A percentile compares a stretch with the other conserved stretches of the same genome.
Conservation (phyloP, 106 monocot genomes). For the Apostasia ramifera region DNA sequence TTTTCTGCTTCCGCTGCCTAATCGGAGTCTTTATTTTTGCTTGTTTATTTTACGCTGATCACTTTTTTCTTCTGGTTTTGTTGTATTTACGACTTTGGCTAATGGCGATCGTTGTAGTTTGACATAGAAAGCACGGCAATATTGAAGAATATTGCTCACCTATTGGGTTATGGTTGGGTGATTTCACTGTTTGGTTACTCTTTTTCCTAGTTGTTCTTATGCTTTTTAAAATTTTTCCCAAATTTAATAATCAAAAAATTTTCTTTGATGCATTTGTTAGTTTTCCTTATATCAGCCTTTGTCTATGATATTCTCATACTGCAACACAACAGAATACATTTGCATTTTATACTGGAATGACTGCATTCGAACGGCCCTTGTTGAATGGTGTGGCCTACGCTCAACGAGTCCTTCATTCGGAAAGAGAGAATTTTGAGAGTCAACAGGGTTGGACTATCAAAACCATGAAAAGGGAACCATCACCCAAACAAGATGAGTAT, state of each 20-base stretch:
- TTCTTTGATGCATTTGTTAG: background rate
- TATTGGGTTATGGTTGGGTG: too few species aligned
- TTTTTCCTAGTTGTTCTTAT: too few species aligned
- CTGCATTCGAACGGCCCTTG: slow-evolving; percentile 88
- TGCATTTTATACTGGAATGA: slow-evolving; percentile 80
- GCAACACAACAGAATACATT: slow-evolving; percentile 47
- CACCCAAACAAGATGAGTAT: slow-evolving; percentile 82
- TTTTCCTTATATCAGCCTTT: background rate
- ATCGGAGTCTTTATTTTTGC: background rate
- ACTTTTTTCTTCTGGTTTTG: background rate
- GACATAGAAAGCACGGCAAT: background rate
- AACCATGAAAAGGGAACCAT: slow-evolving; percentile 81
- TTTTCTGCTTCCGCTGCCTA: background rate
- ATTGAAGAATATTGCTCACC: too few species aligned
- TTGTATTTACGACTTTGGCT: background rate
- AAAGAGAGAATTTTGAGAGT: slow-evolving; percentile 76
- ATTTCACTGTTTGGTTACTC: too few species aligned
- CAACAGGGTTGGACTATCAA: slow-evolving; percentile 87
- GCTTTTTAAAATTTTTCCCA: background rate
- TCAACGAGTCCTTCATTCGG: slow-evolving; percentile 70
- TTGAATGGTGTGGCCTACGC: slow-evolving; percentile 92
- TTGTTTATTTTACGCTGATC: background rate
- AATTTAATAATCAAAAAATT: too few species aligned
- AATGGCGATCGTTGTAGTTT: too few species aligned
- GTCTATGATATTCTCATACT: background rate